Conservation (phyloP, 352 stramenopile species). For the Phytophthora quininea region DNA sequence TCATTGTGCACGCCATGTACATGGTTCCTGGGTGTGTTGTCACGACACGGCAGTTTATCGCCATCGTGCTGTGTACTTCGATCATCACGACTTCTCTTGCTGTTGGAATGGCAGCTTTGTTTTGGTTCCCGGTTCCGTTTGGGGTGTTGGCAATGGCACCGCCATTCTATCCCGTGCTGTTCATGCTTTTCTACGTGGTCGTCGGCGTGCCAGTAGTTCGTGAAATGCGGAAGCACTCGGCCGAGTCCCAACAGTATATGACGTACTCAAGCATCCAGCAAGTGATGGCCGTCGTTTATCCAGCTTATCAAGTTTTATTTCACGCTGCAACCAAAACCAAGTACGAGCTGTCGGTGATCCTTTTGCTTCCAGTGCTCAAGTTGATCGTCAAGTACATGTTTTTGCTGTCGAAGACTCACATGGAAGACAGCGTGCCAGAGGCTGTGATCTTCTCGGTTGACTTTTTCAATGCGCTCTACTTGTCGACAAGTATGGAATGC, state of each 20-base stretch:
- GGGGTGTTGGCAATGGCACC: constrained; percentile 16
- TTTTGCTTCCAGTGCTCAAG: constrained; percentile 31
- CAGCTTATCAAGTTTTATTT: constrained; percentile 31
- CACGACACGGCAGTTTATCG: constrained; percentile 3
- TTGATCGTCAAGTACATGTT: constrained; percentile 21
- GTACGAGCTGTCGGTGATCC: constrained; percentile 27
- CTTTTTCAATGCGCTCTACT: constrained; percentile 26
- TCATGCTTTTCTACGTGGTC: constrained; percentile 19
- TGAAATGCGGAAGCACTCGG: background rate
- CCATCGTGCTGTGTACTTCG: constrained; percentile 8
- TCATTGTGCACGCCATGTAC: background rate
- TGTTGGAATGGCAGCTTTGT: constrained; percentile 12
- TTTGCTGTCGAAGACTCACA: background rate
- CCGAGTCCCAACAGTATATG: constrained; percentile 20
- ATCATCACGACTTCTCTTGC: background rate
- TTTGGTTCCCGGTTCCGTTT: constrained; percentile 23
- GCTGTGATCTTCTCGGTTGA: constrained; percentile 19
- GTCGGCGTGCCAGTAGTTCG: constrained; percentile 7
- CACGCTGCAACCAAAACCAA: constrained; percentile 5
- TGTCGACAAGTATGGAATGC: constrained; percentile 27
- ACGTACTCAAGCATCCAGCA: constrained; percentile 12
- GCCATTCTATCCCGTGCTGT: constrained; percentile 24
- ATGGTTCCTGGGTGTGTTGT: background rate
- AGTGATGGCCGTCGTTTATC: constrained; percentile 28
- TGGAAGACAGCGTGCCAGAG: constrained; percentile 15